Percentiles rank a stretch among this genome's conserved stretches.
phyloP scores from a whole-genome alignment of 1,284 basidiomycete species.

The Pascua sp. region DNA sequence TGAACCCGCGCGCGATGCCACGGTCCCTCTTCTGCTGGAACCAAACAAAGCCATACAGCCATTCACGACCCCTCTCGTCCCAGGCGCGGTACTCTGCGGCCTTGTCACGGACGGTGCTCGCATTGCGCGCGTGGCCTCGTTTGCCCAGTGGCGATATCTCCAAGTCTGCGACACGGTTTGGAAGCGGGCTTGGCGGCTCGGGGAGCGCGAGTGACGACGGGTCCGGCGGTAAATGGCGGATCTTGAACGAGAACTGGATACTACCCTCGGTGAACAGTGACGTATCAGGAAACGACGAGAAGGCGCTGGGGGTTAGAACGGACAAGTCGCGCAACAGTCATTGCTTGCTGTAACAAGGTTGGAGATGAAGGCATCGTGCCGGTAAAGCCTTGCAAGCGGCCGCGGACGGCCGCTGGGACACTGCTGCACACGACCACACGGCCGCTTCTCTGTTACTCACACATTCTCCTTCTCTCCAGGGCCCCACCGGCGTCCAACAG shows the following conservation, averaged over 20 bases:
- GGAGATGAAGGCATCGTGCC: too few relatives aligned
- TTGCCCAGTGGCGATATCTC: too few relatives aligned
- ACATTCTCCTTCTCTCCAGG: conserved; percentile 74
- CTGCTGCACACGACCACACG: too few relatives aligned
- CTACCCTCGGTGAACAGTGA: conserved; percentile 63
- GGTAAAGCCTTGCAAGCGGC: neutral
- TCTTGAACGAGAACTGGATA: conserved; percentile 50
- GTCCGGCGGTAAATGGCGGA: conserved; percentile 55
- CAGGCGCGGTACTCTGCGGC: conserved; percentile 45
- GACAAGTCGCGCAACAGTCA: too few relatives aligned
- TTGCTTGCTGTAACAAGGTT: too few relatives aligned
- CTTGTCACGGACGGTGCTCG: conserved; percentile 26
- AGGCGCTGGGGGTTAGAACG: conserved; percentile 60
- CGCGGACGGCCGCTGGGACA: too few relatives aligned
- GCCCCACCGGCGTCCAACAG: conserved; percentile 64
- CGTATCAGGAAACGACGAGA: conserved; percentile 91
- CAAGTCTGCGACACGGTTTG: too few relatives aligned
- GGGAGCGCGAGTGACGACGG: conserved; percentile 28
- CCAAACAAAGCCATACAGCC: conserved; percentile 75
- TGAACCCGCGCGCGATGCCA: conserved; percentile 73
- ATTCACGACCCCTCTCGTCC: conserved; percentile 46
- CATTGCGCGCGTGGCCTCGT: too few relatives aligned
- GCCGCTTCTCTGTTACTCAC: too few relatives aligned
- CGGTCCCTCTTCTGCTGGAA: conserved; percentile 71
- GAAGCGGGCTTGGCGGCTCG: conserved; percentile 39